Conservation (phyloP, 2,329 filamentous ascomycete species). For the Cadophora malorum region DNA sequence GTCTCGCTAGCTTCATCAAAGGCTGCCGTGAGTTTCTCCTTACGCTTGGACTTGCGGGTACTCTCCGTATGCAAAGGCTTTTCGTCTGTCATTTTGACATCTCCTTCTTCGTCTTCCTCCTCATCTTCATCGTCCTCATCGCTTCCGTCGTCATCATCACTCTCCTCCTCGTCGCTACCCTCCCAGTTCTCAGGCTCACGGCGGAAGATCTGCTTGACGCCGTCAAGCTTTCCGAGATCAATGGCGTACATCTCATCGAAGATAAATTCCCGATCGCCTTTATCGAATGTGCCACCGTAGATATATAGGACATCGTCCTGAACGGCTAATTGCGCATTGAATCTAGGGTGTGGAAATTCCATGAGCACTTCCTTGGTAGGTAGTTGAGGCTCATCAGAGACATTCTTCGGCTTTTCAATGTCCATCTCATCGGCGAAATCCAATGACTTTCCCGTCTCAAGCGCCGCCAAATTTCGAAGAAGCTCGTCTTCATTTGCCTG, state of each 20-base stretch:
- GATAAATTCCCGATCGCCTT: constrained; percentile 92
- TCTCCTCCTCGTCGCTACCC: constrained; percentile 68
- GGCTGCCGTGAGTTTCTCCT: constrained; percentile 53
- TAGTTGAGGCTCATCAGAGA: constrained; percentile 60
- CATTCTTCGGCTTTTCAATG: constrained; percentile 55
- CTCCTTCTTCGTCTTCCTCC: constrained; percentile 56
- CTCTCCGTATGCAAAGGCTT: constrained; percentile 49
- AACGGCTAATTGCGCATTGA: constrained; percentile 89
- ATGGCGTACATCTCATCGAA: constrained; percentile 95
- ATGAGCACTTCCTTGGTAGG: constrained; percentile 70
- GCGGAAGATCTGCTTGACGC: constrained; percentile 89
- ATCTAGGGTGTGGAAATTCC: constrained; percentile 87
- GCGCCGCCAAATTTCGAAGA: constrained; percentile 81
- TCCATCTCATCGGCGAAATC: constrained; percentile 58
- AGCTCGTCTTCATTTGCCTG: constrained; percentile 94
- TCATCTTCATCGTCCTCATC: constrained; percentile 57
- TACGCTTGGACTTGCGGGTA: constrained; percentile 61
- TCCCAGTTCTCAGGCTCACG: constrained; percentile 87
- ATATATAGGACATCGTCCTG: constrained; percentile 94
- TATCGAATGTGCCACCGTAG: constrained; percentile 94
- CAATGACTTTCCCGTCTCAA: constrained; percentile 76
- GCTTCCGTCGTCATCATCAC: constrained; percentile 61
- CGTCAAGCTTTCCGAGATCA: constrained; percentile 93
- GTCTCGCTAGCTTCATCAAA: constrained; percentile 50
- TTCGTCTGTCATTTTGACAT: constrained; percentile 46